Evolutionary conservation across 345 rosid species (phyloP).

Genomic region (Limnanthes douglasii): DNA sequence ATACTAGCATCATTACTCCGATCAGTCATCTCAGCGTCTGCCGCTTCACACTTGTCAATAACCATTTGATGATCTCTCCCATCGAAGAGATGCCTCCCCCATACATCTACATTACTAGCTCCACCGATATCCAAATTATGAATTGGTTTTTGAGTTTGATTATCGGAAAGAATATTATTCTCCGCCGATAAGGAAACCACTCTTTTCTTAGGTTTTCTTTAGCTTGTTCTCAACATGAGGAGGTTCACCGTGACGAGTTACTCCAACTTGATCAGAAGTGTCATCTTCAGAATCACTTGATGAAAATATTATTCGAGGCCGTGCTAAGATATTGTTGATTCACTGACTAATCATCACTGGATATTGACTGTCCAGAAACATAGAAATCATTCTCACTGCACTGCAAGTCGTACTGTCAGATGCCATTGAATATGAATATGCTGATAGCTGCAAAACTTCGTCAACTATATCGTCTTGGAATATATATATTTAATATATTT

Average conservation of each 20-base stretch:
- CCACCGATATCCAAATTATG: too few species aligned
- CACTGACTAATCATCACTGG: constrained; percentile 15
- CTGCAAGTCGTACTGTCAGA: constrained; percentile 50
- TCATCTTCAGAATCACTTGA: too few species aligned
- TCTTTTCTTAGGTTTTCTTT: constrained; percentile 33
- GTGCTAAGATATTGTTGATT: constrained; percentile 11
- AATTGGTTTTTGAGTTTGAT: too few species aligned
- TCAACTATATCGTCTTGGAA: too few species aligned
- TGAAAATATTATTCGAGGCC: constrained; percentile 7
- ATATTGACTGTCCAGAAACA: too few species aligned
- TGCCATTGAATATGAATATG: constrained; percentile 40
- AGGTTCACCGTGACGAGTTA: too few species aligned
- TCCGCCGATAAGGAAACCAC: too few species aligned
- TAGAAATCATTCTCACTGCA: constrained; percentile 32
- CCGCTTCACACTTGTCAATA: constrained; percentile 8
- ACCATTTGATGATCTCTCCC: constrained; percentile 8
- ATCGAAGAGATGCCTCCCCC: constrained; percentile 2
- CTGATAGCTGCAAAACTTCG: constrained; percentile 64
- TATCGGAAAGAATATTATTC: too few species aligned
- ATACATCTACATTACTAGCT: too few species aligned
- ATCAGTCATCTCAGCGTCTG: constrained; percentile 6
- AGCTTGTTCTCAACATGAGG: constrained; percentile 13
- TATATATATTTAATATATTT: too few species aligned
- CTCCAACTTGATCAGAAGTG: too few species aligned
- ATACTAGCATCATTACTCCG: too few species aligned